These are phyloP conservation scores for Epithemia pelagica DNA, from an alignment of 108 stramenopile genomes.

Conservation along the genomic window DNA sequence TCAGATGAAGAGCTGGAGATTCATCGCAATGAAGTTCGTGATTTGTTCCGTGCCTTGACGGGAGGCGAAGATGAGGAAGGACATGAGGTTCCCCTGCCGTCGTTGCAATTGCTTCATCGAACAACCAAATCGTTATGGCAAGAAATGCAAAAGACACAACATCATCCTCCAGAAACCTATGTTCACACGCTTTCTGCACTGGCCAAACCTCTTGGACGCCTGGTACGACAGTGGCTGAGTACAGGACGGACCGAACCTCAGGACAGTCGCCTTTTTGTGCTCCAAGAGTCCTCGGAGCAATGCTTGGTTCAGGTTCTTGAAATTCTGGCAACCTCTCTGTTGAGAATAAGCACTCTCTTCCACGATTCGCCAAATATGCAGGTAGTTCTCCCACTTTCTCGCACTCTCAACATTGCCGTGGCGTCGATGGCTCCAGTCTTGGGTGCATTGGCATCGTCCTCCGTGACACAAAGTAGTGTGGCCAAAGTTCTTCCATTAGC, in stretches of 20 bases:
- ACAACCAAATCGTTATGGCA: background rate
- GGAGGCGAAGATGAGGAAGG: background rate
- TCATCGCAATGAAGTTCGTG: slow-evolving; percentile 75
- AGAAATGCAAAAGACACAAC: slow-evolving; percentile 14
- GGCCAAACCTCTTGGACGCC: slow-evolving; percentile 54
- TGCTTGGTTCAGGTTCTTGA: slow-evolving; percentile 14
- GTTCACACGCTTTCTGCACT: slow-evolving; percentile 70
- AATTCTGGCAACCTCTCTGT: slow-evolving; percentile 13
- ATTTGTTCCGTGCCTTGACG: slow-evolving; percentile 59
- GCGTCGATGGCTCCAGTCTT: slow-evolving; percentile 53
- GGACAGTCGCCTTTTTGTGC: too few relatives aligned
- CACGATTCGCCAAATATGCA: slow-evolving; percentile 16
- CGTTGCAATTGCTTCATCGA: background rate
- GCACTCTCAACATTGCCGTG: slow-evolving; percentile 48
- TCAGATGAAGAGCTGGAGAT: slow-evolving; percentile 82
- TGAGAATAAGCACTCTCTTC: slow-evolving; percentile 4
- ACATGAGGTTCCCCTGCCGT: background rate
- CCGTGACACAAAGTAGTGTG: background rate
- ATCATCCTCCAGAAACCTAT: slow-evolving; percentile 44
- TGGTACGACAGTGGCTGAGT: slow-evolving; percentile 17
- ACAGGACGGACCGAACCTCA: too few relatives aligned
- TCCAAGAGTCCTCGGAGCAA: background rate
- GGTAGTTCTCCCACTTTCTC: slow-evolving; percentile 45
- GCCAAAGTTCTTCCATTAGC: background rate
- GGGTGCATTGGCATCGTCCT: slow-evolving; percentile 8